Base-by-base conservation (phyloP, 2,329 filamentous ascomycete genomes). In the Pseudogymnoascus destructans region DNA sequence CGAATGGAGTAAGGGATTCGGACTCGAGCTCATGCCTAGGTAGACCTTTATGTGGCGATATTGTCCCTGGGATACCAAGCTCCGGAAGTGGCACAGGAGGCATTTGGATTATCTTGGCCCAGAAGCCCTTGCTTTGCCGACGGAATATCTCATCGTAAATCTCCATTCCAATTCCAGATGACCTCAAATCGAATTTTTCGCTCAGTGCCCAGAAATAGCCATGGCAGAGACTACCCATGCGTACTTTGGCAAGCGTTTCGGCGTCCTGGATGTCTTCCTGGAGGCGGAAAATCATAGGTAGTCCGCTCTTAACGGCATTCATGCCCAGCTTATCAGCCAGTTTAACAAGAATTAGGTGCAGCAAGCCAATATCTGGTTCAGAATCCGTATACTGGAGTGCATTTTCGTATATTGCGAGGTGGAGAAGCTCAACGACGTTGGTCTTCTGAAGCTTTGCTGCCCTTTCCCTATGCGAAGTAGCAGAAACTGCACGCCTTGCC, bases 351-450 rank as follows among this genome's bases (percentile, higher is more conserved):
- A 96, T 76, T 3, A 89, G 75, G 67, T 95, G 89, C 7, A 95
- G 74, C 11, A 95, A 73, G 25, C 89, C 73, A 27, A 95, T 79
- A 64, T 95, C 89, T 0, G 81, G 77, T 61, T 93, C 87, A 46
- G 79, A 84, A 23, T 85, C 79, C 19, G 87, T 77, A 63, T 77
- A 82, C 65, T 93, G 86, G 19, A 92, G 73, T 6, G 88, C 87
- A 64, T 87, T 88, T 69, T 97, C 92, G 70, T 95, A 96, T n/a
- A 93, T 79, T 55, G 87, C 85, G 46, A 96, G 77, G 71, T 96
- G 91, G 2, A 97, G 75, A 3, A 95, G 76, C 58, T 89, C 81
- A 55, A 96, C 72, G 68, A 95, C 96, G 38, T 82, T 66, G 19
- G 65, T 63, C n/a, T 60, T 60, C 10, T 61, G 55, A 30, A 60